phyloP scores from a whole-genome alignment of 768 basidiomycete genomes.

The Lactarius vividus region DNA sequence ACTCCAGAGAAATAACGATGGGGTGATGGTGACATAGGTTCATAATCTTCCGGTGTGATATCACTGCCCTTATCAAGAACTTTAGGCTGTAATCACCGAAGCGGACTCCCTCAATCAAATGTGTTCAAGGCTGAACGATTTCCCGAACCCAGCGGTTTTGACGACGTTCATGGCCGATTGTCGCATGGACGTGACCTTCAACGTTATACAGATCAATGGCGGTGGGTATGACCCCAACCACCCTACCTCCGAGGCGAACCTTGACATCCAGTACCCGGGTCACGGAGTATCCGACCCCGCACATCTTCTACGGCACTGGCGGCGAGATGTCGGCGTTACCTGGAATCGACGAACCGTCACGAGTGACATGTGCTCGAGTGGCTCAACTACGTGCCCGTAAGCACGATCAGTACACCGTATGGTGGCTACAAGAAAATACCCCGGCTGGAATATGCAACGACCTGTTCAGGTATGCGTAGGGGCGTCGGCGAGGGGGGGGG shows the following conservation, averaged over 20 bases:
- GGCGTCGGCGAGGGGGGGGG: not conserved
- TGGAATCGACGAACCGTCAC: not conserved
- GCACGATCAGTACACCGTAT: not conserved
- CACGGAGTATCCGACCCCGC: not conserved
- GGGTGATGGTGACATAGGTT: no score
- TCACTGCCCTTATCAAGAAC: slow-evolving; percentile 60
- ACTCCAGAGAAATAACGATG: no score
- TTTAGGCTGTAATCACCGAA: slow-evolving; percentile 88
- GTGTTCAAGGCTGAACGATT: no score
- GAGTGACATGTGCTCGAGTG: no score
- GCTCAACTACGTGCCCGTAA: no score
- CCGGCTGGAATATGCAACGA: no score
- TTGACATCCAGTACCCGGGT: not conserved
- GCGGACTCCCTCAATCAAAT: slow-evolving; percentile 62
- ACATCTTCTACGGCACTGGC: not conserved
- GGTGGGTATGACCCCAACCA: no score
- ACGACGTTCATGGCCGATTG: no score
- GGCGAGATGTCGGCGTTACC: no score
- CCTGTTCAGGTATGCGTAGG: not conserved
- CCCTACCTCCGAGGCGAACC: not conserved
- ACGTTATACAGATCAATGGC: no score
- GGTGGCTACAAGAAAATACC: not conserved
- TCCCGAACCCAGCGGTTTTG: no score
- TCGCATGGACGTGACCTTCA: not conserved
- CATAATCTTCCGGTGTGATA: no score